These are phyloP conservation scores for Castanea crenata DNA, from an alignment of 306 rosid genomes.

Conservation along the genomic window DNA sequence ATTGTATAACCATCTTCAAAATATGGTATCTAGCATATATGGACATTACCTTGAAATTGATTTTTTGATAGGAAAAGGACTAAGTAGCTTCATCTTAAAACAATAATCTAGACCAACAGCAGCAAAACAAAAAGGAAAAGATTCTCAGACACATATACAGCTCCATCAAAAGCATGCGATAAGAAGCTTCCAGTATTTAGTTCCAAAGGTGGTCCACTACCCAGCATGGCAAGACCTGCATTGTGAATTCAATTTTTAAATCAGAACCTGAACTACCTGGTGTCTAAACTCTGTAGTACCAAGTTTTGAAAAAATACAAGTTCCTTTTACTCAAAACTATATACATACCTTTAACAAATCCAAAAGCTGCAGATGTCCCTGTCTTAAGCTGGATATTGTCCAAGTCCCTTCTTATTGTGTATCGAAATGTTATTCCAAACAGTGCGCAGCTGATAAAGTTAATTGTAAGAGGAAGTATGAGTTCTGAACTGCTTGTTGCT, in stretches of 20 bases:
- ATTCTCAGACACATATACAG: constrained; percentile 55
- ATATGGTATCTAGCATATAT: background rate
- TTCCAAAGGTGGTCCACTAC: constrained; percentile 56
- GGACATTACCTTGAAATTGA: constrained; percentile 28
- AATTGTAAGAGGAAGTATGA: constrained; percentile 58
- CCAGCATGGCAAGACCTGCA: constrained; percentile 76
- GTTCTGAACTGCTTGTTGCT: constrained; percentile 43
- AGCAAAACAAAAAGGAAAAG: constrained; percentile 64
- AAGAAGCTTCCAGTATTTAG: constrained; percentile 50
- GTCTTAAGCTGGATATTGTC: constrained; percentile 79
- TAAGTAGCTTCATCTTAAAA: constrained; percentile 59
- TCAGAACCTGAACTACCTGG: background rate
- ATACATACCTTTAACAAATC: constrained; percentile 73
- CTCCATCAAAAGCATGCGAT: constrained; percentile 60
- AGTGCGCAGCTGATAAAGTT: constrained; percentile 66
- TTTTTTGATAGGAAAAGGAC: constrained; percentile 58
- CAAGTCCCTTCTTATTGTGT: constrained; percentile 67
- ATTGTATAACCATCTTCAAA: background rate
- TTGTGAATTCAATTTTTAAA: constrained; percentile 8
- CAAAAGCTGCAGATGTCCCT: constrained; percentile 82
- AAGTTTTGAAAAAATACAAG: background rate
- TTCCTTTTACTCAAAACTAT: background rate
- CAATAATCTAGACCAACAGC: constrained; percentile 76
- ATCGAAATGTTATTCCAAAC: constrained; percentile 81
- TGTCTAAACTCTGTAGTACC: background rate